phyloP scores from a whole-genome alignment of 1,139 yeast species.

The Geotrichum restrictum region DNA sequence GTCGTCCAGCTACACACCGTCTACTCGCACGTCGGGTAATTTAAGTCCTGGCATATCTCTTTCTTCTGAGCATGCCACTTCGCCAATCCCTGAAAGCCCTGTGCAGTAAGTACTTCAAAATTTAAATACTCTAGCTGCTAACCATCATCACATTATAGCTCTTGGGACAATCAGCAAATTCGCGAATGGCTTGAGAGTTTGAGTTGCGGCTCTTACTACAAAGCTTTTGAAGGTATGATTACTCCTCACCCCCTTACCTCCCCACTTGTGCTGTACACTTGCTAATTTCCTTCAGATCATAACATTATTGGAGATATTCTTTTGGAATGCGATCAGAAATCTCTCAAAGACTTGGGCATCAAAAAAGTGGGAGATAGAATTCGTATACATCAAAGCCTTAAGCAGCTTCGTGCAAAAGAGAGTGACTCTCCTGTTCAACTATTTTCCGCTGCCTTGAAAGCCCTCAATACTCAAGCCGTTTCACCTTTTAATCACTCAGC shows the following conservation, averaged over 20 bases:
- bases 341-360: constrained; percentile 74
- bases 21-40: constrained; percentile 15
- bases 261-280: neutral
- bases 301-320: constrained; percentile 60
- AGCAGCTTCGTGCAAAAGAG: constrained; percentile 28
- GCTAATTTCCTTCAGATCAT: constrained; percentile 36
- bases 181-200: constrained; percentile 35
- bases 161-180: constrained; percentile 36
- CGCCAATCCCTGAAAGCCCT: constrained; percentile 16
- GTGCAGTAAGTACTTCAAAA: constrained; percentile 7
- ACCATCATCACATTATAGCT: neutral
- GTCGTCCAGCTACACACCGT: constrained; percentile 13
- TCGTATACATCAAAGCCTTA: constrained; percentile 52
- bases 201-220: constrained; percentile 29
- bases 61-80: constrained; percentile 11
- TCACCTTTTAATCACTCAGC: constrained; percentile 27
- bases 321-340: constrained; percentile 60
- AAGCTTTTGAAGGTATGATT: constrained; percentile 27
- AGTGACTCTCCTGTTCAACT: constrained; percentile 21
- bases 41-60: constrained; percentile 11
- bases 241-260: neutral
- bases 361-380: constrained; percentile 77
- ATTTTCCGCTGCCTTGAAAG: constrained; percentile 23
- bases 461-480: constrained; percentile 26
- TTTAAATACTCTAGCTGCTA: neutral